phyloP scores from a whole-genome alignment of 2,329 filamentous ascomycete species.

The Trichoderma endophyticum region DNA sequence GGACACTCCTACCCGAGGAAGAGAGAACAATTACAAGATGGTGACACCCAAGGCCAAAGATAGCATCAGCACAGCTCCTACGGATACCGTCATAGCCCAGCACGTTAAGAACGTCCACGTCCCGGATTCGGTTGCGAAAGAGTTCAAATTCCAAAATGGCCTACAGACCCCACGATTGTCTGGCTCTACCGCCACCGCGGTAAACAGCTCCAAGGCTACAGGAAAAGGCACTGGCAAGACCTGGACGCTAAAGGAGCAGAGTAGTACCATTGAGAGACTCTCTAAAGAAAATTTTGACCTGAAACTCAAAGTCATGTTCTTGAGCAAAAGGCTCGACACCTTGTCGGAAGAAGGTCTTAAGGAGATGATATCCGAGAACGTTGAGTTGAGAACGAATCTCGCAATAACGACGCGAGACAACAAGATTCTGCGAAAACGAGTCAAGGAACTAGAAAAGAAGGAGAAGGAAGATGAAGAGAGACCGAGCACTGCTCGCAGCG shows the following conservation, averaged over 20 bases:
- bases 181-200: slow-evolving; percentile 50
- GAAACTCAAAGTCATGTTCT: slow-evolving; percentile 95
- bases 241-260: slow-evolving; percentile 93
- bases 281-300: slow-evolving; percentile 98
- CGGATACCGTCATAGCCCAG: slow-evolving; percentile 83
- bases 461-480: slow-evolving; percentile 63
- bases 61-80: slow-evolving; percentile 59
- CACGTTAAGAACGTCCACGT: slow-evolving; percentile 89
- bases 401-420: slow-evolving; percentile 88
- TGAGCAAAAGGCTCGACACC: slow-evolving; percentile 89
- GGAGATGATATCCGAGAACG: slow-evolving; percentile 97
- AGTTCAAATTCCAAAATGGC: slow-evolving; percentile 75
- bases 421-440: slow-evolving; percentile 72
- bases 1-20: slow-evolving; percentile 39
- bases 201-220: slow-evolving; percentile 42
- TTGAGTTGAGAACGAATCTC: slow-evolving; percentile 87
- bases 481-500: slow-evolving; percentile 57
- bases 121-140: slow-evolving; percentile 79
- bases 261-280: slow-evolving; percentile 90
- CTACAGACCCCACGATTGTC: slow-evolving; percentile 57
- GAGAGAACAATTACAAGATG: slow-evolving; percentile 47
- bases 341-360: slow-evolving; percentile 94
- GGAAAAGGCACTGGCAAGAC: slow-evolving; percentile 57
- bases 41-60: slow-evolving; percentile 66
- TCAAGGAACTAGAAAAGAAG: slow-evolving; percentile 84